These are phyloP conservation scores for Rhodosporidiobolus odoratus DNA, from an alignment of 768 basidiomycete genomes.

Conservation along the genomic window DNA sequence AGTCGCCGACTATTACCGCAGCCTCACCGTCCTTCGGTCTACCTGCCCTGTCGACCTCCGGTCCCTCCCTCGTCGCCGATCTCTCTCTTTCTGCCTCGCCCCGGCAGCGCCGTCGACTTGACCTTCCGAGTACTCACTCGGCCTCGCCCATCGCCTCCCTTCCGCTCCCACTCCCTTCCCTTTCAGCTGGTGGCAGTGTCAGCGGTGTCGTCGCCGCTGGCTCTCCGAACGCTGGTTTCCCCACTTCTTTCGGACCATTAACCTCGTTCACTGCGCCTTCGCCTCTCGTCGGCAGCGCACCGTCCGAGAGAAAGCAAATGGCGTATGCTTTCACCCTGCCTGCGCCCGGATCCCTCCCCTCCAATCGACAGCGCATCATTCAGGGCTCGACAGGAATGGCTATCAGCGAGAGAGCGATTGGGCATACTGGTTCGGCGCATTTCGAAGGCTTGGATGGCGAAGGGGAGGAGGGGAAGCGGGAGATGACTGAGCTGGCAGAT, in stretches of 20 bases:
- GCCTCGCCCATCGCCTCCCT: not conserved
- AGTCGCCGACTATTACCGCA: too few relatives aligned
- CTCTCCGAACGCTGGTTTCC: not conserved
- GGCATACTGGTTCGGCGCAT: conserved; percentile 12
- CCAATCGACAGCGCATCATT: not conserved
- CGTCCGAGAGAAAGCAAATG: conserved; percentile 24
- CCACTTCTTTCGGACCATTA: not conserved
- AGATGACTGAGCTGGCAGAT: conserved; percentile 52
- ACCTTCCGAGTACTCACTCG: not conserved
- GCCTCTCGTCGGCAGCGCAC: not conserved
- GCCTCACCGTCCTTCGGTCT: not conserved
- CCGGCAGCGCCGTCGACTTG: conserved; percentile 39
- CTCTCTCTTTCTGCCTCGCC: conserved; percentile 26
- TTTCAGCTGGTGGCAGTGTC: not conserved
- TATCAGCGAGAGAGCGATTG: conserved; percentile 1
- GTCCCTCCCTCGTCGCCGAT: not conserved
- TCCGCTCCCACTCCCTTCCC: not conserved
- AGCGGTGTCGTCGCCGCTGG: not conserved
- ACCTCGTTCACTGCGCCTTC: not conserved
- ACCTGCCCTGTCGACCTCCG: not conserved
- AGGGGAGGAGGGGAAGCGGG: conserved; percentile 42
- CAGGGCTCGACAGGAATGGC: too few relatives aligned
- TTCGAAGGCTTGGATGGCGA: not conserved
- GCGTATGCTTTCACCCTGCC: conserved; percentile 26
- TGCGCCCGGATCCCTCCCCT: not conserved